Conservation (phyloP, 352 stramenopile species). For the Phytophthora citrophthora region DNA sequence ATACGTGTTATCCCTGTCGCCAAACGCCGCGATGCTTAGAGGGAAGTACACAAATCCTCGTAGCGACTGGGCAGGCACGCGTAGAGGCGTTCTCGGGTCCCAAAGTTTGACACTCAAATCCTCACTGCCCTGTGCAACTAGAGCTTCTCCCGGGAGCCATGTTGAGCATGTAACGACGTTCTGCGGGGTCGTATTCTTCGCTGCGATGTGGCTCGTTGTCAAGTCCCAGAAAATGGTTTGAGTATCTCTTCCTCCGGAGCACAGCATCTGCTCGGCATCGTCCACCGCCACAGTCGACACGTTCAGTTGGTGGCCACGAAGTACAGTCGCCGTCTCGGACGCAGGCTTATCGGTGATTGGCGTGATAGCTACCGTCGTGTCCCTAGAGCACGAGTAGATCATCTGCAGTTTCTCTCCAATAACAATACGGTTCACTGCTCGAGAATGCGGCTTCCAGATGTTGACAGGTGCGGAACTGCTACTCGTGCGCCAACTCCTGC, state of each 20-base stretch:
- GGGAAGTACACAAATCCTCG: constrained; percentile 86
- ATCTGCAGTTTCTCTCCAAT: constrained; percentile 42
- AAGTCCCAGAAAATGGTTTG: constrained; percentile 85
- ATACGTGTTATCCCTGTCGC: constrained; percentile 50
- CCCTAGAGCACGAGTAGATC: constrained; percentile 81
- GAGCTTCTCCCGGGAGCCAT: constrained; percentile 65
- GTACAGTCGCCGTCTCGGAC: constrained; percentile 26
- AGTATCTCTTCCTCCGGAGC: constrained; percentile 83
- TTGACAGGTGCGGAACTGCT: constrained; percentile 22
- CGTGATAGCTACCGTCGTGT: constrained; percentile 75
- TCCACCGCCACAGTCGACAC: constrained; percentile 72
- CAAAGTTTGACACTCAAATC: constrained; percentile 84
- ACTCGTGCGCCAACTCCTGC: constrained; percentile 41
- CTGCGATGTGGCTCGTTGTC: constrained; percentile 46
- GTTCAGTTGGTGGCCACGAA: constrained; percentile 69
- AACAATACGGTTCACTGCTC: constrained; percentile 69
- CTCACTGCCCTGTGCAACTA: constrained; percentile 82
- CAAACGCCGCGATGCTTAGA: constrained; percentile 53
- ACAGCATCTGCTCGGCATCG: constrained; percentile 58
- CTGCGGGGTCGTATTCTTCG: constrained; percentile 76
- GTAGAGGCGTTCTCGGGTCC: constrained; percentile 64
- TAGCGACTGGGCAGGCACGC: constrained; percentile 57
- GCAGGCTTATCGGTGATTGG: constrained; percentile 23
- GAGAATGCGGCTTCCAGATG: constrained; percentile 56
- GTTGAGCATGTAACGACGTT: constrained; percentile 89